Conservation (phyloP, 2,329 filamentous ascomycete genomes). For the Neonectria sp. region DNA sequence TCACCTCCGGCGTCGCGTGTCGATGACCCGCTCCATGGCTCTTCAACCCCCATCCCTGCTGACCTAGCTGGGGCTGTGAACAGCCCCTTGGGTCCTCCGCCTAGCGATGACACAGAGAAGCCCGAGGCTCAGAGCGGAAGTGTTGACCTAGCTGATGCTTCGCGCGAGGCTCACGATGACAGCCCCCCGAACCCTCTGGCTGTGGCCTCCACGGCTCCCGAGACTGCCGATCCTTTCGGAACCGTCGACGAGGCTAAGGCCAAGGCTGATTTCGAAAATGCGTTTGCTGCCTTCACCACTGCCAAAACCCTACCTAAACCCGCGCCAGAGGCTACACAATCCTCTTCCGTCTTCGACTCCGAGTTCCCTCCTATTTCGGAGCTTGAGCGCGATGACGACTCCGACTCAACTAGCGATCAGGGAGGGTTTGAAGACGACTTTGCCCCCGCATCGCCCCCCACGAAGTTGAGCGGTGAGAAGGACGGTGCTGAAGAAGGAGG, state of each 20-base stretch:
- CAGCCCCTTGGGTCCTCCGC: conserved; percentile 51
- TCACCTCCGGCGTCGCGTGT: conserved; percentile 74
- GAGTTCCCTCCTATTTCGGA: conserved; percentile 97
- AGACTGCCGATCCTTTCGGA: conserved; percentile 65
- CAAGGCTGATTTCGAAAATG: conserved; percentile 88
- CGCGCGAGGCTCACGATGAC: conserved; percentile 38
- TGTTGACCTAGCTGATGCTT: conserved; percentile 47
- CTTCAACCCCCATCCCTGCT: conserved; percentile 46
- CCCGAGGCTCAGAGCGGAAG: conserved; percentile 46
- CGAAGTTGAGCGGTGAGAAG: conserved; percentile 48
- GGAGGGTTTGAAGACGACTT: conserved; percentile 97
- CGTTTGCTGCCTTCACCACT: conserved; percentile 82
- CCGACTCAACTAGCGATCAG: conserved; percentile 82
- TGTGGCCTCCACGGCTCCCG: conserved; percentile 33
- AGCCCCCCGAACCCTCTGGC: conserved; percentile 40
- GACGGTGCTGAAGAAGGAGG: conserved; percentile 35
- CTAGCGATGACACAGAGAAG: conserved; percentile 55
- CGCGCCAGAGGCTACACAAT: conserved; percentile 59
- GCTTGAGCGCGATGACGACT: conserved; percentile 82
- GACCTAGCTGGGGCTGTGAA: conserved; percentile 40
- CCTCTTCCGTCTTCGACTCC: conserved; percentile 71
- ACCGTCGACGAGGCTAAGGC: conserved; percentile 70
- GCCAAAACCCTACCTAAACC: conserved; percentile 64
- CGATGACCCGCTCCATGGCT: conserved; percentile 65
- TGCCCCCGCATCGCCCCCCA: conserved; percentile 71